Evolutionary conservation across 2,329 filamentous ascomycete genomes (phyloP), one percentile per base, ranked within the genome.

Genomic region (Beauveria australis): DNA sequence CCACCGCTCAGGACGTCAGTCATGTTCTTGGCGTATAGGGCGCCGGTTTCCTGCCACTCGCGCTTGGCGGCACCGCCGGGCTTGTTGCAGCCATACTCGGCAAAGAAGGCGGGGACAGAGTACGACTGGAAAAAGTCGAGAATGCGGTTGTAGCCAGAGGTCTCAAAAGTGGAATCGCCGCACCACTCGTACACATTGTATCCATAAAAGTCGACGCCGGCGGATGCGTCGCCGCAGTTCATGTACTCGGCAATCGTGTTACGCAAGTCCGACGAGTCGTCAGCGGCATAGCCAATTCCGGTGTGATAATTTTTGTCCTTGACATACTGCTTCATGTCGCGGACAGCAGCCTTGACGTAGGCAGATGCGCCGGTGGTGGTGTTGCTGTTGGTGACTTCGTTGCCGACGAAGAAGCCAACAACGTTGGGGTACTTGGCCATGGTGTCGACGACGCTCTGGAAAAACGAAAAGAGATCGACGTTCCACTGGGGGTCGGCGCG

Each of bases 171-270:
- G 71, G 90, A 96, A 67, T 92, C 75, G 67, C 93, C 94, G 74
- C 94, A 99, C 94, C 94, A 99, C 59, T 92, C 96, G 83, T 99
- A 99, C 78, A 97, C 96, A 82, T 99, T 99, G 88, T 97, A 97
- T 62, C 94, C 94, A 89, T 92, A 99, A 82, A 95, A 97, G 76
- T 99, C 94, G 66, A 97, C 96, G 63, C 88, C 70, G 12, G 79
- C 77, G 33, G 79, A 71, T 63, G 84, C 75, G 5, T 68, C 62
- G 63, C 92, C 90, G 73, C 94, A 99, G 82, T 96, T 92, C 79
- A 99, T 96, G 83, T 96, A 99, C 72, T 91, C 79, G 67, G 91
- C 90, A 71, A 97, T 85, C 69, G 91, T 80, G 66, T 81, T 81
- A 73, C 94, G 90, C 68, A 96, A 94, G 26, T 85, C 81, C 37